These are phyloP conservation scores for Vanilla planifolia DNA, from an alignment of 106 monocot species.

Conservation along the genomic window DNA sequence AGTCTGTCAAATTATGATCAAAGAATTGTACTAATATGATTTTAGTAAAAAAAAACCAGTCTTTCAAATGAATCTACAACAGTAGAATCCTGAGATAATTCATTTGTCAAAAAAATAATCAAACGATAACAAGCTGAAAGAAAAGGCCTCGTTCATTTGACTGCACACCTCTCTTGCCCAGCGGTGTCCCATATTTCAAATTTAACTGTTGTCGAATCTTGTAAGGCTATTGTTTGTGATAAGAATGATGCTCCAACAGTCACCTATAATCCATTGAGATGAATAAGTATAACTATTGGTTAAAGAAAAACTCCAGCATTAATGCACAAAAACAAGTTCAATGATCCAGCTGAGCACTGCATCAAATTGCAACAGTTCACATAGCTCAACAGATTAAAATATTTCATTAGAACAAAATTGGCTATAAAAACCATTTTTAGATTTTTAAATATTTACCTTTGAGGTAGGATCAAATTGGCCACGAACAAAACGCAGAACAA, in stretches of 20 bases:
- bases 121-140: neutral
- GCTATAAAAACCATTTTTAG: no score
- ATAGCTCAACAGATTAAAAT: no score
- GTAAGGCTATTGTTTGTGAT: conserved; percentile 91
- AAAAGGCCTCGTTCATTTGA: neutral
- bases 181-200: conserved; percentile 99
- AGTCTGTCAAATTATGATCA: no score
- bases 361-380: no score
- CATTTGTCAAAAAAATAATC: no score
- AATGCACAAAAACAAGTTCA: neutral
- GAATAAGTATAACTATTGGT: neutral
- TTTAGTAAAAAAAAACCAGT: no score
- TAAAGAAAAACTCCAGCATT: neutral
- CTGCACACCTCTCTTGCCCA: conserved; percentile 85
- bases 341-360: no score
- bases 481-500: conserved; percentile 98
- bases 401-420: no score
- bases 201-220: conserved; percentile 90
- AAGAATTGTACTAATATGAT: no score
- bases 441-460: conserved; percentile 49
- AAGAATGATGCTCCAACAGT: conserved; percentile 99
- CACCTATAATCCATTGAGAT: conserved; percentile 40
- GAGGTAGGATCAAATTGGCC: conserved; percentile 99
- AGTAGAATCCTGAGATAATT: no score
- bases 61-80: no score